Evolutionary conservation across 1,139 yeast genomes (phyloP).

Genomic region (Yamadazyma oceani): DNA sequence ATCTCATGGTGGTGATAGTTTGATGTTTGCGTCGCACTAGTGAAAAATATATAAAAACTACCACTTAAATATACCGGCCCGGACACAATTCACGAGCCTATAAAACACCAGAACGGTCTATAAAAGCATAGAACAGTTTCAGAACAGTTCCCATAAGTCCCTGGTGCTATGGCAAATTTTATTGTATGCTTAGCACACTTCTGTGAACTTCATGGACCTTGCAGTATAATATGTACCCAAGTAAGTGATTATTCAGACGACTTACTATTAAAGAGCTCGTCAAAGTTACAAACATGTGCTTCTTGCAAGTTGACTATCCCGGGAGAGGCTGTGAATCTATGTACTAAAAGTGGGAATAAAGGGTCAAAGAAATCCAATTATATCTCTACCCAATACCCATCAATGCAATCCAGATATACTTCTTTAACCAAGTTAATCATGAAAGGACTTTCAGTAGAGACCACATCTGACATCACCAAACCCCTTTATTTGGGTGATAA

Average conservation of each 20-base stretch:
- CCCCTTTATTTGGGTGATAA: constrained; percentile 76
- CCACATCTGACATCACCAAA: constrained; percentile 61
- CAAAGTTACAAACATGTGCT: constrained; percentile 52
- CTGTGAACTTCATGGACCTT: constrained; percentile 87
- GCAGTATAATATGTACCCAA: constrained; percentile 74
- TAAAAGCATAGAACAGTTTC: no score
- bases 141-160: no score
- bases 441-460: constrained; percentile 72
- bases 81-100: no score
- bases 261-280: constrained; percentile 22
- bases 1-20: background rate
- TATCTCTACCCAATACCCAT: constrained; percentile 65
- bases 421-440: constrained; percentile 59
- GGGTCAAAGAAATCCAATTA: constrained; percentile 12
- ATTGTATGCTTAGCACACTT: constrained; percentile 72
- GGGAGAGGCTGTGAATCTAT: constrained; percentile 28
- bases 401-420: constrained; percentile 50
- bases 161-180: constrained; percentile 29
- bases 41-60: no score
- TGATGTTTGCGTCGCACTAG: no score
- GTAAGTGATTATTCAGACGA: constrained; percentile 12
- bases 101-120: no score
- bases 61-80: no score
- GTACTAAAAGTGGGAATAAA: constrained; percentile 16
- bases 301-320: constrained; percentile 59